Base-by-base conservation (phyloP, 2,329 filamentous ascomycete species). In the Grosmannia huntii region DNA sequence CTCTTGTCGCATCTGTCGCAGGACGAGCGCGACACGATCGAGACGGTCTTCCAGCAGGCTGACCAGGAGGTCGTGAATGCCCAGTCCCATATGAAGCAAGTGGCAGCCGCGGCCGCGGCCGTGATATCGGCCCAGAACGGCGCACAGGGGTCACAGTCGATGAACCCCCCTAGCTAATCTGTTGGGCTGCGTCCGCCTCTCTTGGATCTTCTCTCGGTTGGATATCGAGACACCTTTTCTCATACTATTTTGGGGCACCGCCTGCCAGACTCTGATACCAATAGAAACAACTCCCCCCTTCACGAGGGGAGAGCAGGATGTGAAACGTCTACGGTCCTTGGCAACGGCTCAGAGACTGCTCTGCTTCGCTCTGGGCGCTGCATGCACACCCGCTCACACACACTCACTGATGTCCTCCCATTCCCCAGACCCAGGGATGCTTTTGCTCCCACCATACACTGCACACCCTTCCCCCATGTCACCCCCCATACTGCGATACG, bases 21-120 rank as follows among this genome's bases (percentile, higher is more conserved):
- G 0, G 89, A 94, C 55, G 91, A 97, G 68, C 89, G 94, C 70
- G 80, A 81, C 62, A 79, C 95, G 54, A 81, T 97, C 62, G 85
- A 95, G 69, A 80, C 77, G 25, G 89, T 92, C 58, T 82, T 95
- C 61, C 78, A 86, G 63, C 82, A 87, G 71, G 88, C 87, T 58
- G 79, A 79, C 65, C 59, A 55, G 12, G 60, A 64, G 28, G 60
- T 59, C 2, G 58, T 59, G 46, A 41, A 52, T 1, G 53, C 57
- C 2, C 36, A 60, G 49, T 54, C 16, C 14, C 66, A 72, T 61
- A 66, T 69, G 59, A 67, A 68, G 56, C 59, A 62, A 56, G 46
- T 65, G 51, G 64, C 65, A 14, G 63, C 65, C 33, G 63, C 63
- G n/a, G 63, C 65, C 36, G 62, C 59, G 21, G 58, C 62, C 11